These are phyloP conservation scores for Aspergillus bertholletiae DNA, from an alignment of 495 filamentous ascomycete genomes.

Conservation along the genomic window DNA sequence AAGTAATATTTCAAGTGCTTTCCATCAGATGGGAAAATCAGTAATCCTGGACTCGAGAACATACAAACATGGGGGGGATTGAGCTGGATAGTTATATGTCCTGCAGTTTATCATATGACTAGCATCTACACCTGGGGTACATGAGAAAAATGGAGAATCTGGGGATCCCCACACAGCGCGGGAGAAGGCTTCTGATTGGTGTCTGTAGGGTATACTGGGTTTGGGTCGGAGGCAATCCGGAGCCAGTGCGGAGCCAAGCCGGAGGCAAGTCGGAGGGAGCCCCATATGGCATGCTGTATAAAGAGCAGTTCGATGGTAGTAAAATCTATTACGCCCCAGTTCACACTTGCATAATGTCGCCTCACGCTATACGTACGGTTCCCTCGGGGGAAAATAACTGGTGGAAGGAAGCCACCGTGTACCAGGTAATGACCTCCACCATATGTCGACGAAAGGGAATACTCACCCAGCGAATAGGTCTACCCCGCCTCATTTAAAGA, in stretches of 20 bases:
- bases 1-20: neutral
- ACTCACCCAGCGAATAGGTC: conserved; percentile 27
- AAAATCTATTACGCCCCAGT: neutral
- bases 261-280: conserved; percentile 13
- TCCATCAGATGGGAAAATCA: neutral
- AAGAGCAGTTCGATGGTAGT: neutral
- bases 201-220: neutral
- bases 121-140: neutral
- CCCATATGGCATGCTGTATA: neutral
- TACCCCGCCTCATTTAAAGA: conserved; percentile 39
- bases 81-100: neutral
- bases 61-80: neutral
- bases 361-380: conserved; percentile 9
- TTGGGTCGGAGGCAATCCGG: neutral
- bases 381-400: conserved; percentile 24
- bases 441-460: neutral
- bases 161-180: neutral
- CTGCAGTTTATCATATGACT: neutral
- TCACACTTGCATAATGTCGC: conserved; percentile 8
- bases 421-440: conserved; percentile 21
- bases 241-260: neutral
- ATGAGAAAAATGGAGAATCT: neutral
- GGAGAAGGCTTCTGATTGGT: neutral
- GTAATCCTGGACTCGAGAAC: too few species aligned
- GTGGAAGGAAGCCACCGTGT: conserved; percentile 41